These are phyloP conservation scores for Amanita phalloides DNA, from an alignment of 768 basidiomycete species.

Conservation along the genomic window DNA sequence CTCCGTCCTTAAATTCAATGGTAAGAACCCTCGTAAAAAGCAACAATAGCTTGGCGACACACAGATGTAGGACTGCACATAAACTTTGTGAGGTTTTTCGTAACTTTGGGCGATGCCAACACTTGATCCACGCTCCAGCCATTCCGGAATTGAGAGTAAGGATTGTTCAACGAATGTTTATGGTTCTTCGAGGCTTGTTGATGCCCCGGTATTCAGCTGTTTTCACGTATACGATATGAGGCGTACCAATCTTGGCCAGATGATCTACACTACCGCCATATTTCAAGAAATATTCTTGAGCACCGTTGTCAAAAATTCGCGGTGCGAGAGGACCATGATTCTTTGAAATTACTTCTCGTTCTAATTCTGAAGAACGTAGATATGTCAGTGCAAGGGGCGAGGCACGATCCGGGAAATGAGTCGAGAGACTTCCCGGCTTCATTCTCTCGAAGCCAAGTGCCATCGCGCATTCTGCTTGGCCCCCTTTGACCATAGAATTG, in stretches of 20 bases:
- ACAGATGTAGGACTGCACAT: constrained; percentile 86
- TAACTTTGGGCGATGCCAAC: constrained; percentile 55
- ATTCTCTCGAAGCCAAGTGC: constrained; percentile 86
- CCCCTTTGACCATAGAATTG: constrained; percentile 58
- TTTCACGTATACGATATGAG: neutral
- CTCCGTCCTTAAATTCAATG: constrained; percentile 43
- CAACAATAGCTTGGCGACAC: constrained; percentile 8
- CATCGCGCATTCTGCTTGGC: constrained; percentile 61
- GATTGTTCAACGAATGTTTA: constrained; percentile 71
- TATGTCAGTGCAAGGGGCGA: constrained; percentile 39
- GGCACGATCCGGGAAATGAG: constrained; percentile 46
- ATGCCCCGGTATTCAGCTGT: neutral
- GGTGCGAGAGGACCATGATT: constrained; percentile 66
- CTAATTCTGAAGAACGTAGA: constrained; percentile 34
- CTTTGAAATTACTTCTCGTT: constrained; percentile 36
- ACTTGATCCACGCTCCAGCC: constrained; percentile 71
- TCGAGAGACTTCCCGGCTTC: constrained; percentile 62
- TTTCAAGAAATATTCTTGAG: constrained; percentile 67
- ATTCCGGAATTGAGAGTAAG: constrained; percentile 77
- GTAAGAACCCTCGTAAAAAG: neutral
- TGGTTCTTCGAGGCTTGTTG: constrained; percentile 71
- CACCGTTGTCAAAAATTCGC: constrained; percentile 66
- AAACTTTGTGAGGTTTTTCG: constrained; percentile 64
- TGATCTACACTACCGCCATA: constrained; percentile 58
- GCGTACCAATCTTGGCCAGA: constrained; percentile 68